phyloP scores from a whole-genome alignment of 768 basidiomycete genomes.

The Terana coerulea region DNA sequence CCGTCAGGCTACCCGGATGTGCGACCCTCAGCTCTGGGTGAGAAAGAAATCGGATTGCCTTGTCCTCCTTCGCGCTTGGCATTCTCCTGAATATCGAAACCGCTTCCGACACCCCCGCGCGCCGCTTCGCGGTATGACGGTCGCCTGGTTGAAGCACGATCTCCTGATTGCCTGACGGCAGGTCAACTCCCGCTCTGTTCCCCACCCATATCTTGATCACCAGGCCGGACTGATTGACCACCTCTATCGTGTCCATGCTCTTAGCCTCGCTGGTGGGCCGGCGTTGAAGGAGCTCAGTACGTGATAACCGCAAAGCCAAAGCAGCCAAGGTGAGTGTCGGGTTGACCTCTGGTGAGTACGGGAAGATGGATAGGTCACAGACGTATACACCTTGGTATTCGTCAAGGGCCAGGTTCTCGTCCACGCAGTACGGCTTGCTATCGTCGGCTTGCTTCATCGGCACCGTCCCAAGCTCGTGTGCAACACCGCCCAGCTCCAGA shows the following conservation, averaged over 20 bases:
- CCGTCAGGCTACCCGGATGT: background rate
- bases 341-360: conserved; percentile 25
- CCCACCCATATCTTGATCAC: background rate
- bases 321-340: conserved; percentile 26
- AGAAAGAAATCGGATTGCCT: background rate
- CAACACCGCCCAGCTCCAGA: conserved; percentile 24
- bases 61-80: background rate
- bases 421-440: background rate
- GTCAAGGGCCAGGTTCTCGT: conserved; percentile 18
- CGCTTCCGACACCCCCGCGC: background rate
- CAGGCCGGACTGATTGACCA: background rate
- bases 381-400: conserved; percentile 18
- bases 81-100: background rate
- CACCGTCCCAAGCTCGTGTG: conserved; percentile 26
- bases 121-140: background rate
- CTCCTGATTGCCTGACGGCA: background rate
- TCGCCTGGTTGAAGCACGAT: background rate
- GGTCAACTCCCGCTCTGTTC: background rate
- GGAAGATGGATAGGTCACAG: conserved; percentile 28
- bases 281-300: background rate
- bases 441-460: conserved; percentile 14
- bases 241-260: background rate
- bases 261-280: background rate
- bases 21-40: background rate
- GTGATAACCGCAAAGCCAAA: conserved; percentile 23